These are phyloP conservation scores for Carex scoparia DNA, from an alignment of 176 grass and related monocot species.

Conservation along the genomic window DNA sequence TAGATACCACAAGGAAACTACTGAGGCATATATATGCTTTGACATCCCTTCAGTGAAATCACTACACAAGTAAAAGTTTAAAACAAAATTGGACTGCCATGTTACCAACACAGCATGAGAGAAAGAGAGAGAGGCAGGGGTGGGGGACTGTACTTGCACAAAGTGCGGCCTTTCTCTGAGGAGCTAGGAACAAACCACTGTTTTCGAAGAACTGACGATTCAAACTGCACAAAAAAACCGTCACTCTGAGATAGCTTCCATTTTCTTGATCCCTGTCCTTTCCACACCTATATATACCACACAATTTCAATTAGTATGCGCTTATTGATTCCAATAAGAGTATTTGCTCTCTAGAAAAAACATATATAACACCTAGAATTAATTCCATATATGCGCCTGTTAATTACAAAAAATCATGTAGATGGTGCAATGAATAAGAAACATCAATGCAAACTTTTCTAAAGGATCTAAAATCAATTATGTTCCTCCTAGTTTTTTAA, in stretches of 20 bases:
- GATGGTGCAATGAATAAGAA: neutral
- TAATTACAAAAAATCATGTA: neutral
- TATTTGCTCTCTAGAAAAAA: neutral
- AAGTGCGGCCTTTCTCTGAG: slow-evolving; percentile 54
- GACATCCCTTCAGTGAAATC: neutral
- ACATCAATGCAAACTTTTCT: neutral
- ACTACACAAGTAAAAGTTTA: neutral
- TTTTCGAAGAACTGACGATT: slow-evolving; percentile 58
- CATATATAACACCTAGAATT: neutral
- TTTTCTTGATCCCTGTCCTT: slow-evolving; percentile 89
- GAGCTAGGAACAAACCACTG: slow-evolving; percentile 88
- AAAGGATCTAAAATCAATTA: neutral
- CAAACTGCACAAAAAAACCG: slow-evolving; percentile 98
- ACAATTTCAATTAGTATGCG: neutral
- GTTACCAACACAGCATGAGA: neutral
- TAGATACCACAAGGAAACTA: neutral
- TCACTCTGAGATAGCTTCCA: slow-evolving; percentile 96
- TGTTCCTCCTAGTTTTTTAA: neutral
- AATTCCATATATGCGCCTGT: neutral
- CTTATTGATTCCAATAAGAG: neutral
- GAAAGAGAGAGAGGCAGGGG: neutral
- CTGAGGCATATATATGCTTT: neutral
- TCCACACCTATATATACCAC: slow-evolving; percentile 61
- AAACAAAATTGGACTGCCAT: neutral
- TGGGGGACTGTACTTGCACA: slow-evolving; percentile 61